phyloP scores from a whole-genome alignment of 75 land plant genomes.

The Cupressus sempervirens region DNA sequence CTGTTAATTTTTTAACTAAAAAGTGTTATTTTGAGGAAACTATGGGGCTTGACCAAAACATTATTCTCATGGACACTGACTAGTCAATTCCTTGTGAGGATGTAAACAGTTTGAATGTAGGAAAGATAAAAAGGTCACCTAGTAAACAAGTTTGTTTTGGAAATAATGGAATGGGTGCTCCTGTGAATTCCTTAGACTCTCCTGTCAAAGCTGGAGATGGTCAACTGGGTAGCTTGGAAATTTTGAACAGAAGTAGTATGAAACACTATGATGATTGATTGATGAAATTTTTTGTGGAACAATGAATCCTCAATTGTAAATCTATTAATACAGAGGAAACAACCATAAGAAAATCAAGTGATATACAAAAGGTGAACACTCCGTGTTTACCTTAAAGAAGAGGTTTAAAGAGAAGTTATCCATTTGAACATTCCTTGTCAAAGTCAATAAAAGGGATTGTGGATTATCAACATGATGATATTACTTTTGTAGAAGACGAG shows the following conservation, averaged over 20 bases:
- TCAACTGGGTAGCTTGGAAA: background rate
- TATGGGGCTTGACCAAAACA: background rate
- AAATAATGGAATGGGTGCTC: background rate
- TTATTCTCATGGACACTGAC: background rate
- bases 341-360: background rate
- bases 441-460: background rate
- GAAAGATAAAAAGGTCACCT: background rate
- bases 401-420: background rate
- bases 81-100: background rate
- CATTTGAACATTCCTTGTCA: background rate
- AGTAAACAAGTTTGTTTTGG: background rate
- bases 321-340: background rate
- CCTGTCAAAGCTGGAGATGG: slow-evolving; percentile 1
- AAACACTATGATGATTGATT: background rate
- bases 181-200: background rate
- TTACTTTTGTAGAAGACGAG: background rate
- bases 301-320: background rate
- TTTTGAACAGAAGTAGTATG: background rate
- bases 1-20: background rate
- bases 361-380: slow-evolving; percentile 2
- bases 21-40: slow-evolving; percentile 4
- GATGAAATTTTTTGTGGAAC: background rate
- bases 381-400: slow-evolving; percentile 3
- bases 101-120: background rate
- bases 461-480: background rate